Base-by-base conservation (phyloP, 2,329 filamentous ascomycete species). In the Lasiodiplodia hormozganensis region DNA sequence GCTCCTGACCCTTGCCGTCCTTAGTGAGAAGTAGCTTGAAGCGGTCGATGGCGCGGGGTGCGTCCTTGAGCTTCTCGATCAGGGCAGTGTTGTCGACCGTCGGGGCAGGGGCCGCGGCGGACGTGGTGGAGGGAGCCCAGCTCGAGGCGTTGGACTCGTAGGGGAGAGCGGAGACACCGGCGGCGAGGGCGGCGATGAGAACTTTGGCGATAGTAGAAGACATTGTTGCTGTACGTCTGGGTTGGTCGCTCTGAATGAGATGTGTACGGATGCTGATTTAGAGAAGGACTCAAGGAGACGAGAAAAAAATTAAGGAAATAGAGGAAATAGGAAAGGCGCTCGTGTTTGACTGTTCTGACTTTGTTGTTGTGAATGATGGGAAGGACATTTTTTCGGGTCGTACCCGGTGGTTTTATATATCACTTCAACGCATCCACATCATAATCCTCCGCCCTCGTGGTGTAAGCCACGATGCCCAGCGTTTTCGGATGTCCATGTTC, bases 11-110 rank as follows among this genome's bases (percentile, higher is more conserved):
- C 28, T 49, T 47, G 28, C 60, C 60, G 51, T 65, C 43, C 49
- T 62, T 60, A 31, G 76, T 76, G 11, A 81, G 73, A 49, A 81
- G 74, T 14, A 72, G 70, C 65, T 81, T 76, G 73, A 80, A 80
- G 40, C 77, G 76, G 69, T 81, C 79, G 71, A 81, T 74, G 11
- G 78, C 75, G 3, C 78, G 77, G 14, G 78, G 74, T 2, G 76
- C 76, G 2, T 71, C 74, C 69, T 75, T 71, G 47, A 80, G 75
- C 34, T 77, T 72, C 12, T 70, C 69, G 70, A 79, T 74, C 28
- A 79, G 70, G 2, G 66, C 64, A 23, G 73, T 71, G 62, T 76
- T 72, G 68, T 73, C 73, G 40, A 72, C 67, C 14, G 73, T 69
- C 8, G 71, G 64, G 18, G 72, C 70, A 38, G 71, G 40, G 53